A percentile compares a stretch with the other conserved stretches of the same genome.
Evolutionary conservation across 768 basidiomycete genomes (phyloP).

Genomic region (Tulasnella sp.): DNA sequence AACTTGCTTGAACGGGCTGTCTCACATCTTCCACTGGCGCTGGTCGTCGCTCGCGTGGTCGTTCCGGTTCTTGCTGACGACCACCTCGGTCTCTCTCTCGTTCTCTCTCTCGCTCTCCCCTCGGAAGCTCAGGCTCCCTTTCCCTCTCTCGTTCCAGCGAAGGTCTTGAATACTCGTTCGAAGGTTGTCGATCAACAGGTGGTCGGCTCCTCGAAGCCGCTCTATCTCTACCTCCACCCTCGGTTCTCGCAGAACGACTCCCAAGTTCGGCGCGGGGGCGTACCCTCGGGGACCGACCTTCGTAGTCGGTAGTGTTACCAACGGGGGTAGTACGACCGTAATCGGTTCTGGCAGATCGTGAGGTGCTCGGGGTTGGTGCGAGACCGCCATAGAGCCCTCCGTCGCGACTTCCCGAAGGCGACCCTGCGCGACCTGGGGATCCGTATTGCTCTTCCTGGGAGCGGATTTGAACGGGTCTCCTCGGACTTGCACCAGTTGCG

Average conservation of each 20-base stretch:
- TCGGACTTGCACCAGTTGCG: not conserved
- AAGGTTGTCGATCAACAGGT: constrained; percentile 9
- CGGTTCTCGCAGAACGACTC: not conserved
- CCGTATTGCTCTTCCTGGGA: not conserved
- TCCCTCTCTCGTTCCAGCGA: not conserved
- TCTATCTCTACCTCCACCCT: not conserved
- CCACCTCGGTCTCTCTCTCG: not conserved
- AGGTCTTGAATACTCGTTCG: not conserved
- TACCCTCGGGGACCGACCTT: not conserved
- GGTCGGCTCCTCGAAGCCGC: not conserved
- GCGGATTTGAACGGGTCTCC: not conserved
- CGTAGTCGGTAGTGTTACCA: not conserved
- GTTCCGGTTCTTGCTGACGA: not conserved
- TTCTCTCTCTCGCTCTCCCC: not conserved
- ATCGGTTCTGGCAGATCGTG: not conserved
- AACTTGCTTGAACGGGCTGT: not conserved
- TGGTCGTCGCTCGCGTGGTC: not conserved
- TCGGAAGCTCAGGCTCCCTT: not conserved
- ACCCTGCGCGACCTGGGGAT: not conserved
- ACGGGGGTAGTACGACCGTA: not conserved
- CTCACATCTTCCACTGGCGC: not conserved
- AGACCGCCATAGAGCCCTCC: not conserved
- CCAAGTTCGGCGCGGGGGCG: not conserved
- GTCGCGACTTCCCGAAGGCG: not conserved
- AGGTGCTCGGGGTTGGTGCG: not conserved